A percentile compares a stretch with the other conserved stretches of the same genome.
Conservation (phyloP, 2,329 filamentous ascomycete species). For the Stemphylium vesicarium region DNA sequence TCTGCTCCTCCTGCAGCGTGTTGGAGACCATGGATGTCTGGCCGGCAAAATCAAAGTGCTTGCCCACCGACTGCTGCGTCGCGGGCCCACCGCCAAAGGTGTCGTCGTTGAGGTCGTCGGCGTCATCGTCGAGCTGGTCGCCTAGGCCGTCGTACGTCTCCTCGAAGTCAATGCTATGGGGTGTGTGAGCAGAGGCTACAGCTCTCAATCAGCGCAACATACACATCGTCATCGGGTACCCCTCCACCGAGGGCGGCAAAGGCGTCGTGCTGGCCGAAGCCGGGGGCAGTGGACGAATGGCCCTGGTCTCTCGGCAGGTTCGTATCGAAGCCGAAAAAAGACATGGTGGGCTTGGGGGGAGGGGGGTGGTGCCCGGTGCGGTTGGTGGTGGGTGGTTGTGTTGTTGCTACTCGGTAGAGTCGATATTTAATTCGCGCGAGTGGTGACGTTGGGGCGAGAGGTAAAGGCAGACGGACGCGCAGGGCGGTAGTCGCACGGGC, state of each 20-base stretch:
- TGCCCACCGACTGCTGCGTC: conserved; percentile 68
- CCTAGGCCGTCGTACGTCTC: conserved; percentile 97
- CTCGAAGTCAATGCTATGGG: conserved; percentile 84
- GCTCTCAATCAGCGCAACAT: conserved; percentile 38
- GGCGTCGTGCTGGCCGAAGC: conserved; percentile 88
- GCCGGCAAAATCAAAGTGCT: conserved; percentile 97
- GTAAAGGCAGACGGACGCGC: neutral
- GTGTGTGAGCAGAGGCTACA: conserved; percentile 53
- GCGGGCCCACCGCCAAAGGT: conserved; percentile 71
- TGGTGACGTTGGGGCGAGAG: conserved; percentile 30
- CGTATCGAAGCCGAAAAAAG: conserved; percentile 89
- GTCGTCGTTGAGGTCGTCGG: conserved; percentile 96
- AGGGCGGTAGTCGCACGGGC: conserved; percentile 8
- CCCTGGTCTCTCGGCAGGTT: conserved; percentile 66
- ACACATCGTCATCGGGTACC: conserved; percentile 65
- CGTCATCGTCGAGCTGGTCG: conserved; percentile 86
- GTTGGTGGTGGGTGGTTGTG: conserved; percentile 4
- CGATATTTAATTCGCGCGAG: conserved; percentile 11
- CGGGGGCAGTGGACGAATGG: conserved; percentile 72
- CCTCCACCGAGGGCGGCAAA: conserved; percentile 79
- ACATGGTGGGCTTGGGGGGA: conserved; percentile 64
- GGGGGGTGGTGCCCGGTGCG: conserved; percentile 14
- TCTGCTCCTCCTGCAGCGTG: conserved; percentile 89
- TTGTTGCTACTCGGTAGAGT: conserved; percentile 1
- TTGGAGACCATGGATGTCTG: conserved; percentile 85